Base-by-base conservation (phyloP, 352 stramenopile species). In the Plasmopara viticola region DNA sequence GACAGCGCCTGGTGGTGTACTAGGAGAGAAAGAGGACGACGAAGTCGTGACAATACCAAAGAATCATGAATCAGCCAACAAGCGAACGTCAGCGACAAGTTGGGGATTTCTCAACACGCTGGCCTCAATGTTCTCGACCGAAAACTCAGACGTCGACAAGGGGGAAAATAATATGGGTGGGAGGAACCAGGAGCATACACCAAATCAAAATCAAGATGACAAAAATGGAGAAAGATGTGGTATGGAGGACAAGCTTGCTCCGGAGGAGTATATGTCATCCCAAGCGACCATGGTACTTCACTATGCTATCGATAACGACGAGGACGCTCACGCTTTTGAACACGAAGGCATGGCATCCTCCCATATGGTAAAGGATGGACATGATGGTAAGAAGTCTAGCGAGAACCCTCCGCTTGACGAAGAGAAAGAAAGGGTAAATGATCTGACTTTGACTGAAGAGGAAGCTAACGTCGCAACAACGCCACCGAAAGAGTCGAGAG, bases 271-370 rank as follows among this genome's bases (percentile, higher is more conserved):
- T 33, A 29, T 57, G n/a, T 67, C 51, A 20, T 71, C 62, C 47
- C 58, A 71, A 46, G 53, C 54, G 34, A 71, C 62, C 18, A 50
- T 65, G n/a, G 29, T 68, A 28, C 34, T 68, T 15, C 45, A 61
- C 0, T 68, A 71, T 38, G 28, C 38, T 15, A 38, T 56, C 20
- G 63, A 56, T 55, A 62, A 53, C 38, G 59, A 66, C 29, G 63
- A 68, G 39, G 48, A 68, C 38, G 48, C 20, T 7, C 60, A 72
- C 44, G 55, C 59, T 35, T 72, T 72, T 10, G 64, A 72, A 38
- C 68, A 68, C 50, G 60, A 72, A 28, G 63, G 20, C 20, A 25
- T 25, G 20, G 20, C 20, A 25, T 25, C 20, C 20, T 25, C 20
- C 20, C 20, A 25, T 25, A 3, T 3, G 20, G 20, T 25, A 25